Conservation (phyloP, 1,139 yeast species). For the Blastobotrys raffinosifermentans region DNA sequence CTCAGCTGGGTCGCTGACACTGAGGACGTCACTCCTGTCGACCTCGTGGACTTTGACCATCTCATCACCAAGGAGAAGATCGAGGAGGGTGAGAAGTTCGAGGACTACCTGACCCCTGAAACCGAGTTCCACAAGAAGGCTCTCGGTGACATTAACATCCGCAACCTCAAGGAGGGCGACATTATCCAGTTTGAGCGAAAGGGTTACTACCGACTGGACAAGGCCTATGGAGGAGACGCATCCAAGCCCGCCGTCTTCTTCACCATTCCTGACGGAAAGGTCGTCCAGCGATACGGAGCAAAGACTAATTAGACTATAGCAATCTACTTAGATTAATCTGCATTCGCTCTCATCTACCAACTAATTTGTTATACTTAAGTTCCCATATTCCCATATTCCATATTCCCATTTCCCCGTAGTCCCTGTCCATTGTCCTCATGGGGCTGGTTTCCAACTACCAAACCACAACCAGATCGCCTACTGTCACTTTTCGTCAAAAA, state of each 20-base stretch:
- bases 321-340: no score
- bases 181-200: slow-evolving; percentile 94
- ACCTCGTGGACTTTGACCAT: slow-evolving; percentile 89
- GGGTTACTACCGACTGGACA: slow-evolving; percentile 88
- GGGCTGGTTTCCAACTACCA: no score
- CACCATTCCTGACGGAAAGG: slow-evolving; percentile 95
- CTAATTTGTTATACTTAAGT: no score
- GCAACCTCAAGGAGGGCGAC: slow-evolving; percentile 73
- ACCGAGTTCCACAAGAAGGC: slow-evolving; percentile 83
- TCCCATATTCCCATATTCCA: no score
- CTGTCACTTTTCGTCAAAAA: no score
- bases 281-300: slow-evolving; percentile 78
- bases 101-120: slow-evolving; percentile 82
- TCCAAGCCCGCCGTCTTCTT: slow-evolving; percentile 62
- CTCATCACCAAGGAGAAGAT: slow-evolving; percentile 92
- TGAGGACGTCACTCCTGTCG: slow-evolving; percentile 57
- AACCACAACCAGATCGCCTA: no score
- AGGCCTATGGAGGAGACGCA: slow-evolving; percentile 50
- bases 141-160: slow-evolving; percentile 74
- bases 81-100: slow-evolving; percentile 92
- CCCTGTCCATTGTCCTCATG: no score
- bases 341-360: no score
- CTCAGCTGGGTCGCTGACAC: slow-evolving; percentile 93
- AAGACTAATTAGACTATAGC: slow-evolving; percentile 40
- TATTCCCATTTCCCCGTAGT: no score